These are phyloP conservation scores for Glutinoglossum americanum DNA, from an alignment of 495 filamentous ascomycete genomes.

Conservation along the genomic window DNA sequence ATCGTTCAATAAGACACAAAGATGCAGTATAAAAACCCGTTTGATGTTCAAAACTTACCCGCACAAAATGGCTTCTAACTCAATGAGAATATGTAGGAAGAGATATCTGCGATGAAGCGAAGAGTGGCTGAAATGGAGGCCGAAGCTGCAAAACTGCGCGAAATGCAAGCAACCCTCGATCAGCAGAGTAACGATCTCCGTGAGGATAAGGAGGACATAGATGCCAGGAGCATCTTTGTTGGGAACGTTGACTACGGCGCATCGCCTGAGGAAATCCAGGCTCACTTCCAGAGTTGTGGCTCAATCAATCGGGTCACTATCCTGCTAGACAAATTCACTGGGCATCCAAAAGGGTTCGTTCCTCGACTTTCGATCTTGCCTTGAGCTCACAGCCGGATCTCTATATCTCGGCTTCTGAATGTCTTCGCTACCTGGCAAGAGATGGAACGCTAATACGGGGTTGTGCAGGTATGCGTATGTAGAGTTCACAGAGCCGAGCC, in stretches of 20 bases:
- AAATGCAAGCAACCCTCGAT: slow-evolving; percentile 86
- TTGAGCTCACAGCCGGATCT: slow-evolving; percentile 6
- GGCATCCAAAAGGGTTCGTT: slow-evolving; percentile 91
- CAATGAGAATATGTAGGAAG: slow-evolving; percentile 41
- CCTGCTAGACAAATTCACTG: slow-evolving; percentile 89
- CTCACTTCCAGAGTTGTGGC: slow-evolving; percentile 93
- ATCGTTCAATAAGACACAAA: neutral
- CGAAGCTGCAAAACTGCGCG: slow-evolving; percentile 83
- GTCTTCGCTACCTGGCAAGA: slow-evolving; percentile 30
- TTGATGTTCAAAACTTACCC: too few relatives aligned
- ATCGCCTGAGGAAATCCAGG: slow-evolving; percentile 95
- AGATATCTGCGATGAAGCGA: slow-evolving; percentile 94
- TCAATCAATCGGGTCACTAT: slow-evolving; percentile 98
- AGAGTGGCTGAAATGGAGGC: slow-evolving; percentile 98
- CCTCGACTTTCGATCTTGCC: slow-evolving; percentile 12
- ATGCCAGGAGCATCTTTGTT: slow-evolving; percentile 90
- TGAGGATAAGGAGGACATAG: slow-evolving; percentile 91
- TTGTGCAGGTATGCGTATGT: slow-evolving; percentile 83
- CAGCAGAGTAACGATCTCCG: slow-evolving; percentile 59
- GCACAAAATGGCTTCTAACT: neutral
- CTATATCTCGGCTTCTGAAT: slow-evolving; percentile 1
- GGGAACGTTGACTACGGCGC: slow-evolving; percentile 98
- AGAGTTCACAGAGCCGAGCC: slow-evolving; percentile 86
- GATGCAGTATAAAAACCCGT: too few relatives aligned
- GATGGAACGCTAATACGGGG: slow-evolving; percentile 27